Conservation (phyloP, 2,329 filamentous ascomycete genomes). For the Colletotrichum salicis region DNA sequence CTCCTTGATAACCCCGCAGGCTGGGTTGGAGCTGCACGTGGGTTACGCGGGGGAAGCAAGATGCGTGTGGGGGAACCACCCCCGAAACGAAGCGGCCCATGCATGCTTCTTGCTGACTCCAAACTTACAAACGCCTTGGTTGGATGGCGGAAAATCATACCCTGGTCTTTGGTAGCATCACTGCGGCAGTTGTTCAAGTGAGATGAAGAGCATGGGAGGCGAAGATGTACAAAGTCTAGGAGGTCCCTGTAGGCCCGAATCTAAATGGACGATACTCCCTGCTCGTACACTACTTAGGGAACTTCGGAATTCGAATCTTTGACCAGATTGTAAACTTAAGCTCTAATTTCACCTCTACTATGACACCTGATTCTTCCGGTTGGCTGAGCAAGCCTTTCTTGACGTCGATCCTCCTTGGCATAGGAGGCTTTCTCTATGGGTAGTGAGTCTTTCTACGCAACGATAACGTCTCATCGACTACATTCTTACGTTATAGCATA, state of each 20-base stretch:
- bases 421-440: conserved; percentile 54
- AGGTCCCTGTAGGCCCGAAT: neutral
- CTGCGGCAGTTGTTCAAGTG: neutral
- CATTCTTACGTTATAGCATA: conserved; percentile 32
- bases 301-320: neutral
- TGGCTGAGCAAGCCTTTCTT: conserved; percentile 52
- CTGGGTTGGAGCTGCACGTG: neutral
- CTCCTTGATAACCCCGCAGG: conserved; percentile 11
- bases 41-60: conserved; percentile 21
- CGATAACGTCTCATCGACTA: neutral
- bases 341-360: neutral
- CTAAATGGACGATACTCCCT: neutral
- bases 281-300: neutral
- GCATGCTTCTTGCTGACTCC: conserved; percentile 5
- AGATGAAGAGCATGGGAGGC: too few species aligned
- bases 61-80: neutral
- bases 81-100: conserved; percentile 1
- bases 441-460: conserved; percentile 41
- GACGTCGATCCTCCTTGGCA: conserved; percentile 50
- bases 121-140: conserved; percentile 9
- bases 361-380: conserved; percentile 16
- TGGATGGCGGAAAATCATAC: conserved; percentile 18
- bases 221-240: neutral
- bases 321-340: neutral
- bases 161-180: neutral